Evolutionary conservation across 1,284 basidiomycete genomes (phyloP).

Genomic region (Cutaneotrichosporon daszewskae): DNA sequence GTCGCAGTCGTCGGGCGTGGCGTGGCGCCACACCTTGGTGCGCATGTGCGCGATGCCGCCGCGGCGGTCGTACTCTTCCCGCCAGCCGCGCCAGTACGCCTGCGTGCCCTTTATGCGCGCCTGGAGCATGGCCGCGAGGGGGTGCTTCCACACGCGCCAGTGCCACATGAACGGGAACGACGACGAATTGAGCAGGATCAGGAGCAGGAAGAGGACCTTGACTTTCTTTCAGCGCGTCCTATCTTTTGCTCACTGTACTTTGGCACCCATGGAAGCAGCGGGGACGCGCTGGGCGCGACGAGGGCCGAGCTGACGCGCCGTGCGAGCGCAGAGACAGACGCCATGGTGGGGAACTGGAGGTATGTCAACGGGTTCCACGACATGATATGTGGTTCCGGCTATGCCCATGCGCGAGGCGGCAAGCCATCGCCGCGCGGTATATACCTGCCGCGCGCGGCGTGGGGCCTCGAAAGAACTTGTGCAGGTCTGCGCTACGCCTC

Average conservation of each 20-base stretch:
- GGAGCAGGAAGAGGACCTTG: slow-evolving; percentile 39
- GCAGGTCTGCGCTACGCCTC: too few relatives aligned
- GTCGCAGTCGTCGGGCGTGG: slow-evolving; percentile 46
- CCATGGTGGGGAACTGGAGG: too few relatives aligned
- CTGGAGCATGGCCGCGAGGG: slow-evolving; percentile 23
- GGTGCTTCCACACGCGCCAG: slow-evolving; percentile 35
- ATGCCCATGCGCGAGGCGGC: too few relatives aligned
- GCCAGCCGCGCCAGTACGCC: slow-evolving; percentile 31
- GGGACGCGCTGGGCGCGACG: slow-evolving; percentile 17
- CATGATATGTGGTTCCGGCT: too few relatives aligned
- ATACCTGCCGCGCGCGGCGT: too few relatives aligned
- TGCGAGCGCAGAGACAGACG: too few relatives aligned
- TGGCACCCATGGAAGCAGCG: slow-evolving; percentile 40
- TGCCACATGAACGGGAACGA: slow-evolving; percentile 47
- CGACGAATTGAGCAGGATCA: slow-evolving; percentile 38
- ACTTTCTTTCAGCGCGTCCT: slow-evolving; percentile 21
- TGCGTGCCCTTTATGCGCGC: slow-evolving; percentile 24
- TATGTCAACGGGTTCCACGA: too few relatives aligned
- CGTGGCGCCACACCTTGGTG: slow-evolving; percentile 25
- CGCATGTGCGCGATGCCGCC: slow-evolving; percentile 28
- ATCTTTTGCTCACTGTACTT: slow-evolving; percentile 32
- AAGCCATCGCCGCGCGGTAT: too few relatives aligned
- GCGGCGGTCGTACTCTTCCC: slow-evolving; percentile 15
- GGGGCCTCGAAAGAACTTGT: too few relatives aligned
- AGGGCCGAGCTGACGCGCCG: too few relatives aligned